A percentile compares a stretch with the other conserved stretches of the same genome.
These are phyloP conservation scores for Kodamaea neixiangensis DNA, from an alignment of 805 yeast genomes.

Conservation along the genomic window DNA sequence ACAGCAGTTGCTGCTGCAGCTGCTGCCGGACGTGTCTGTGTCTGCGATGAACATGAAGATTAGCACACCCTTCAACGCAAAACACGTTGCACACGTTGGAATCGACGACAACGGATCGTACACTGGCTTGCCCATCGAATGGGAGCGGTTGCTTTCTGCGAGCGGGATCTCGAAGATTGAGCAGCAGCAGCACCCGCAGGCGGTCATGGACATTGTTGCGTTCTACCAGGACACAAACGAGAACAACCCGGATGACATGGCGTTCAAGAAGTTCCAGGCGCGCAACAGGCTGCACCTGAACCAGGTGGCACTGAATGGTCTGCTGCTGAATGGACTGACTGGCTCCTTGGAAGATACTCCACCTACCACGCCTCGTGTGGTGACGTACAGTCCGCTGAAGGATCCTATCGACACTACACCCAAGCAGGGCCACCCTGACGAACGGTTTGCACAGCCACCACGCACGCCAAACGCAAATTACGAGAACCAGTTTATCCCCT, in stretches of 20 bases:
- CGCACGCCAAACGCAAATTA: slow-evolving; percentile 30
- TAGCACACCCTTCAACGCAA: slow-evolving; percentile 88
- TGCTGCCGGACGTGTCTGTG: slow-evolving; percentile 14
- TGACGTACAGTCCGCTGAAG: slow-evolving; percentile 11
- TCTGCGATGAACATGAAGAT: slow-evolving; percentile 54
- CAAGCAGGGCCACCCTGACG: slow-evolving; percentile 25
- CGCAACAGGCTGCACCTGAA: slow-evolving; percentile 14
- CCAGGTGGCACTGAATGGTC: slow-evolving; percentile 1
- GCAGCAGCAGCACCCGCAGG: slow-evolving; percentile 89
- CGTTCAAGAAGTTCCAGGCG: slow-evolving; percentile 44
- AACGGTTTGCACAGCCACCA: slow-evolving; percentile 14
- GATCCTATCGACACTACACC: slow-evolving; percentile 26
- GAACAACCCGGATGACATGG: slow-evolving; percentile 41
- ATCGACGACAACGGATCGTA: slow-evolving; percentile 85
- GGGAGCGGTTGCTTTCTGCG: slow-evolving; percentile 81
- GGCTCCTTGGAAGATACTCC: slow-evolving; percentile 29
- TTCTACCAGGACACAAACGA: slow-evolving; percentile 68
- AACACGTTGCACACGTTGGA: slow-evolving; percentile 92
- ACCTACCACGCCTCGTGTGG: slow-evolving; percentile 28
- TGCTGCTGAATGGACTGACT: slow-evolving; percentile 19
- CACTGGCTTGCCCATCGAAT: slow-evolving; percentile 89
- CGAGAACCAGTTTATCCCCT: slow-evolving; percentile 57
- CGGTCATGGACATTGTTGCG: slow-evolving; percentile 87
- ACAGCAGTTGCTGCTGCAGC: slow-evolving; percentile 13
- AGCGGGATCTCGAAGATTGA: slow-evolving; percentile 88